Base-by-base conservation (phyloP, 371 early-diverging fungal genomes). In the Neoconidiobolus thromboides region DNA sequence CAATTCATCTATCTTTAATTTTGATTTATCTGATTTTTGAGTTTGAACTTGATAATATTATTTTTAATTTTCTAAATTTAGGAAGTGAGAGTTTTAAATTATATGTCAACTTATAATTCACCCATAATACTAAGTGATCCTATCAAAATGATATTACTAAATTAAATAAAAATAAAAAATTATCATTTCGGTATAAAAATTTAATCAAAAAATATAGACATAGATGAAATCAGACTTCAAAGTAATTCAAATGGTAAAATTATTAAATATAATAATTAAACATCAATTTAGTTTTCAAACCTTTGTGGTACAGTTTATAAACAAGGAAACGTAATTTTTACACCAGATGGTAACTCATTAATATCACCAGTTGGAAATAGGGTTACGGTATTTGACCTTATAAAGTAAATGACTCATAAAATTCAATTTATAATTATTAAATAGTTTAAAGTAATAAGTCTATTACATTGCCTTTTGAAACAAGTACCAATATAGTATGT, bases 291-390 rank as follows among this genome's bases (percentile, higher is more conserved):
- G 83, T 92, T 94, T 67, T 85, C 91, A 43, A 91, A 92, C 68
- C 72, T 94, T 58, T 89, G 88, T 67, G 98, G 98, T 41, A 90
- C 96, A 7, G 96, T 94, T 12, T 98, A 95, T 72, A 85, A 85
- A 63, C 78, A 83, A 62, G 98, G 96, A 41, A 96, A 96, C 72
- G 69, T 96, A 47, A 71, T 91, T 42, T 98, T 91, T 69, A 89
- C 93, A 42, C 89, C 94, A 14, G 96, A 95, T 68, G 95, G 94
- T 37, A 93, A 93, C 72, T 80, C 85, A 9, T 70, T 98, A 59
- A 66, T 93, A 49, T 90, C 89, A 68, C 93, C 96, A 0, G 97
- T 98, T 9, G 98, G 98, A 51, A 96, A 95, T 78, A 76, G 94
- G 52, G 84, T 96, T 1, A 84, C 95, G 0, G 76, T 92, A 26